phyloP scores from a whole-genome alignment of 1,284 basidiomycete genomes.

The Irpex rosettiformis region DNA sequence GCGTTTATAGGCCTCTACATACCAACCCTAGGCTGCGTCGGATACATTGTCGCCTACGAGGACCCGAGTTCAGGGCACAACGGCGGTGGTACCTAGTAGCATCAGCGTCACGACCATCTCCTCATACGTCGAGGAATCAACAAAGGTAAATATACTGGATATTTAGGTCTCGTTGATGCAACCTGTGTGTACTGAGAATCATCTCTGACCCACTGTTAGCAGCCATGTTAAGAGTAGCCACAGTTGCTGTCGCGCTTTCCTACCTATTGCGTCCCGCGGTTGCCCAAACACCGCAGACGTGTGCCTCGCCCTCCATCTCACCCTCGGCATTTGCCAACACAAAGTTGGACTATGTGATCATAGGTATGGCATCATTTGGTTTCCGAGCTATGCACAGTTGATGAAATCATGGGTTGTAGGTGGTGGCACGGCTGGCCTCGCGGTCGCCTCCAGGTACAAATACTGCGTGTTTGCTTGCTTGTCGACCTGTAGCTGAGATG shows the following conservation, averaged over 20 bases:
- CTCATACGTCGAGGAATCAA: too few relatives aligned
- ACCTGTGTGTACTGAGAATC: neutral
- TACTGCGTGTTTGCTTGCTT: neutral
- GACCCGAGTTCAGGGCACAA: neutral
- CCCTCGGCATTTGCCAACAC: neutral
- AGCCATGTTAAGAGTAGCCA: neutral
- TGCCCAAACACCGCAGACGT: neutral
- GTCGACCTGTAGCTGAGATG: neutral
- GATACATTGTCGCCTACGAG: neutral
- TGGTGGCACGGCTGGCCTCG: conserved; percentile 8
- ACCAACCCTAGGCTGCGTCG: neutral
- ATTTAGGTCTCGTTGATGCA: neutral
- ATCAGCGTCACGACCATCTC: too few relatives aligned
- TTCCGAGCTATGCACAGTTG: neutral
- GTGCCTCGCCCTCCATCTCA: neutral
- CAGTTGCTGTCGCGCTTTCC: neutral
- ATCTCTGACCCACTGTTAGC: neutral
- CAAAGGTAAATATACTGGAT: too few relatives aligned
- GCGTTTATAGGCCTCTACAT: neutral
- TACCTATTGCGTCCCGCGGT: neutral
- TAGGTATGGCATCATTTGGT: conserved; percentile 1
- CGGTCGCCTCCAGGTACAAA: conserved; percentile 4
- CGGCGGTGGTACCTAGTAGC: neutral
- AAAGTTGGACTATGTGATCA: conserved; percentile 6
- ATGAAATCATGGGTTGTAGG: neutral